Conservation (phyloP, 192 early-diverging fungal species). For the Phycomyces blakesleeanus region DNA sequence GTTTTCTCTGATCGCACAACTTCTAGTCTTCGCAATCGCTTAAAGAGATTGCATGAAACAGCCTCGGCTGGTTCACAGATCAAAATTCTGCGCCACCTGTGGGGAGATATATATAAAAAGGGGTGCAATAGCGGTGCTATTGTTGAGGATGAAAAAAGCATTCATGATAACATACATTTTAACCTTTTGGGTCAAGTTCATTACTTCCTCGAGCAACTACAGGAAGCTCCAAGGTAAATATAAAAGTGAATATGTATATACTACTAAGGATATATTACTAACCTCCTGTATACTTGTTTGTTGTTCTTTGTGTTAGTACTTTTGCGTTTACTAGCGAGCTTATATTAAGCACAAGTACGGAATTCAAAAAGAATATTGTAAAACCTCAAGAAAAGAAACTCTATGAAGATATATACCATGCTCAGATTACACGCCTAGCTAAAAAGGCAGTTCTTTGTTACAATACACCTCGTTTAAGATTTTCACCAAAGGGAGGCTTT, state of each 20-base stretch:
- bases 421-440: background rate
- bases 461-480: background rate
- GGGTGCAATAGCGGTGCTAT: background rate
- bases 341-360: background rate
- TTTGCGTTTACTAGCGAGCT: no score
- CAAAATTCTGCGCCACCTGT: background rate
- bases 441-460: background rate
- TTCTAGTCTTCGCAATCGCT: background rate
- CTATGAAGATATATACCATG: background rate
- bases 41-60: background rate
- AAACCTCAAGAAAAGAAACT: background rate
- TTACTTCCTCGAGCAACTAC: conserved; percentile 2
- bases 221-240: background rate
- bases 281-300: no score
- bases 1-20: background rate
- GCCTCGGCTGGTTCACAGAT: background rate
- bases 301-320: background rate
- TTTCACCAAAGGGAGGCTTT: background rate
- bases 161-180: background rate
- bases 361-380: background rate
- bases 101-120: background rate
- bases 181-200: conserved; percentile 2
- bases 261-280: no score
- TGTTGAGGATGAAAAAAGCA: background rate
- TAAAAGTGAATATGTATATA: no score